These are phyloP conservation scores for Glomus cerebriforme DNA, from an alignment of 192 early-diverging fungal genomes.

Conservation along the genomic window DNA sequence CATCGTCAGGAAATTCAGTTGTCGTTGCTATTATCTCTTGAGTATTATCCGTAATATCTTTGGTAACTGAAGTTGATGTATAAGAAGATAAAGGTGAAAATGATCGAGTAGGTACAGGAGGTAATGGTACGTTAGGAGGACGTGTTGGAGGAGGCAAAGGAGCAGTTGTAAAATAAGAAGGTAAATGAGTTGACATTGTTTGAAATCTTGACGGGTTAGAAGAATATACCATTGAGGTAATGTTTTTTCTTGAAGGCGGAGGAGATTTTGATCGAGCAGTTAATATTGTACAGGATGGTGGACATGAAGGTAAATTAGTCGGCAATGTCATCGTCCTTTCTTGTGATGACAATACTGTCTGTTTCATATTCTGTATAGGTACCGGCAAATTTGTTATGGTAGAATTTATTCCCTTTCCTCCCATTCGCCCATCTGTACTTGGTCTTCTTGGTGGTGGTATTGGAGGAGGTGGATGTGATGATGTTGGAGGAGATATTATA, in stretches of 20 bases:
- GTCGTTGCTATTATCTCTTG: not conserved
- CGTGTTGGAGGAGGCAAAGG: constrained; percentile 6
- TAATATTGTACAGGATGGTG: not conserved
- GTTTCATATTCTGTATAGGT: not conserved
- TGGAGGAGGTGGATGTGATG: not conserved
- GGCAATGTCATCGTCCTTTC: not conserved
- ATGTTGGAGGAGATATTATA: not conserved
- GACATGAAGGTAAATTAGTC: not conserved
- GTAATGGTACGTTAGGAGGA: constrained; percentile 18
- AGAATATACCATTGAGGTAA: not conserved
- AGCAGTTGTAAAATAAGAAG: not conserved
- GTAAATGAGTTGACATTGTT: not conserved
- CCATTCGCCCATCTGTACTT: not conserved
- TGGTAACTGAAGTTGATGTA: not conserved
- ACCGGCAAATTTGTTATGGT: not conserved
- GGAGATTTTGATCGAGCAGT: not conserved
- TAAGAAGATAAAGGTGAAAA: not conserved
- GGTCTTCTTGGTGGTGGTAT: constrained; percentile 1
- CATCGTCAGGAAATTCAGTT: constrained; percentile 29
- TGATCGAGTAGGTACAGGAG: not conserved
- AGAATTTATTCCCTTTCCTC: not conserved
- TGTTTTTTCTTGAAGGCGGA: not conserved
- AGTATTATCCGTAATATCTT: not conserved
- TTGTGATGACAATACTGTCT: not conserved
- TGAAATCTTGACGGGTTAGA: not conserved